Evolutionary conservation across 345 rosid species (phyloP), one percentile per base, ranked within the genome.

Genomic region (Eucalyptus cladocalyx): DNA sequence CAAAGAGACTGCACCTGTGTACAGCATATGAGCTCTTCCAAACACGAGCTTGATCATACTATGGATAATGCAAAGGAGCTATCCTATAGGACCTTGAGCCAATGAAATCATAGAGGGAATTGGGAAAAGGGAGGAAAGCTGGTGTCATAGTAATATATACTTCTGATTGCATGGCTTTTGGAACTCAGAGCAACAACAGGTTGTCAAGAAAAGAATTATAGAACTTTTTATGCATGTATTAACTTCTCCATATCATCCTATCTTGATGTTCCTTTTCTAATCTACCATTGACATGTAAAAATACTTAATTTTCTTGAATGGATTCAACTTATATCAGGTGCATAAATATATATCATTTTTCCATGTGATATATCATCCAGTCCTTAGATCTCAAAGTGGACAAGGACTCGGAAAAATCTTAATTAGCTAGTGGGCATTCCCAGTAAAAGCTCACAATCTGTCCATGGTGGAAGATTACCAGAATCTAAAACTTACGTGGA

Each of bases 31-130:
- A 76, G 81, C 81, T 17, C 80, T 69, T 17, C 42, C 24, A 69
- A 69, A 18, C 0, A 0, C 0, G 7, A 69, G 30, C 85, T 76
- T 4, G 28, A 76, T 40, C 1, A 0, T 76, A 40, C 47, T 37
- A 40, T 3, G 28, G 16, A 76, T 21, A 76, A 76, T 21, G 24
- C 47, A 76, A 65, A 8, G 76, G 40, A 65, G 76, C 76, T 65
- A n/a, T n/a, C 37, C 21, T 65, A 8, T 7, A 15, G 76, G 76
- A 65, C 3, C 76, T 65, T n/a, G 76, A 32, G 37, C 0, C 0
- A n/a, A 65, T n/a, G 76, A 65, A 65, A 65, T 34, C 0, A n/a
- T 65, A 0, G 40, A 65, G 76, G 76, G 76, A 65, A 65, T 15
- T 65, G 76, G 21, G 34, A 65, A n/a, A n/a, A 21, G 85, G 47